phyloP scores from a whole-genome alignment of 2,329 filamentous ascomycete genomes.

The Endoconidiophora polonica region DNA sequence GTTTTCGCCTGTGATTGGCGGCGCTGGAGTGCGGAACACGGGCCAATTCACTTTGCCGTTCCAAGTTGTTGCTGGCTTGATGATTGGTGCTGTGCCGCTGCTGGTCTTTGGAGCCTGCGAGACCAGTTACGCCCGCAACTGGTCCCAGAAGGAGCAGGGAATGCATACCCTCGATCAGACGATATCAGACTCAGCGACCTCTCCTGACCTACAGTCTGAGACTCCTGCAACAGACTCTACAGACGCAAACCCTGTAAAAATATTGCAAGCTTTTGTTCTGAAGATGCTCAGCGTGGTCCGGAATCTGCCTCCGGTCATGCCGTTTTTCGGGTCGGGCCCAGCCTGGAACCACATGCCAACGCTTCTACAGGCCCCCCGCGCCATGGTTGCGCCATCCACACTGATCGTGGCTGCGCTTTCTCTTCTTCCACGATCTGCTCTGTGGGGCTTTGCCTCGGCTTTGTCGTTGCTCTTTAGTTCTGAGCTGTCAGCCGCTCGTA shows the following conservation, averaged over 20 bases:
- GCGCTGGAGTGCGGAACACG: constrained; percentile 26
- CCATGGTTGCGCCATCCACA: constrained; percentile 33
- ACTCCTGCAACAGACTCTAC: not conserved
- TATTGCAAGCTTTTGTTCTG: constrained; percentile 6
- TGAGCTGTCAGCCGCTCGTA: constrained; percentile 23
- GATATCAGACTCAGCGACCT: not conserved
- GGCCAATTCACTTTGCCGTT: constrained; percentile 32
- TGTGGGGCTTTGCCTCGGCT: constrained; percentile 31
- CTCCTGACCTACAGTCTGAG: constrained; percentile 12
- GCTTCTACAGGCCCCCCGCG: constrained; percentile 30
- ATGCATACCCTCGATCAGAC: constrained; percentile 4
- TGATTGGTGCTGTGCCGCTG: constrained; percentile 29
- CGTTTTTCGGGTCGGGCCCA: constrained; percentile 21
- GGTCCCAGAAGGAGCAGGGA: constrained; percentile 29
- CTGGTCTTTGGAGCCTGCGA: constrained; percentile 34
- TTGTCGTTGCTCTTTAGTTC: constrained; percentile 31
- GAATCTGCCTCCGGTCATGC: constrained; percentile 16
- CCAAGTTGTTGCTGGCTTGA: constrained; percentile 32
- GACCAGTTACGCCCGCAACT: constrained; percentile 32
- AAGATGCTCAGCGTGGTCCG: not conserved
- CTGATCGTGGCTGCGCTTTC: constrained; percentile 29
- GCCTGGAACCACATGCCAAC: constrained; percentile 16
- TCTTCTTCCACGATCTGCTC: constrained; percentile 27
- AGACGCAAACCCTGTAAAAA: constrained; percentile 10
- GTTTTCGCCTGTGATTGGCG: constrained; percentile 37